Evolutionary conservation across 2,329 filamentous ascomycete genomes (phyloP).

Genomic region (Polychaeton citri): DNA sequence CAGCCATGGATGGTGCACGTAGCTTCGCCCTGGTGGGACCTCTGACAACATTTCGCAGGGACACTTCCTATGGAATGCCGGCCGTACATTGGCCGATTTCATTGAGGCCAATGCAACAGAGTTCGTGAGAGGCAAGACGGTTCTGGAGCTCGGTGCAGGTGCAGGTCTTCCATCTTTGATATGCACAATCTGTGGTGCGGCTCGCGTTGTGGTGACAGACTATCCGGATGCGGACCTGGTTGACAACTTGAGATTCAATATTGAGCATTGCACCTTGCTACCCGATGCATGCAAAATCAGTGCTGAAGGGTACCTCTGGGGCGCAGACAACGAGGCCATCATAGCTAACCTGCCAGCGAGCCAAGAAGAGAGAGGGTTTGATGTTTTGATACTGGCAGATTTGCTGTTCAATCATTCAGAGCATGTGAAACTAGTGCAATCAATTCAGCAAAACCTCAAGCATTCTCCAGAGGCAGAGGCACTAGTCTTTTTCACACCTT

Average conservation of each 20-base stretch:
- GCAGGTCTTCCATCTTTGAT: slow-evolving; percentile 66
- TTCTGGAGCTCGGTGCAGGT: slow-evolving; percentile 81
- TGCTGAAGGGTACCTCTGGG: slow-evolving; percentile 67
- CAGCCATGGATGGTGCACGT: no score
- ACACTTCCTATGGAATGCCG: slow-evolving; percentile 84
- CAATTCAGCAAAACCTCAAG: slow-evolving; percentile 54
- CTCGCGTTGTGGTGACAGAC: slow-evolving; percentile 62
- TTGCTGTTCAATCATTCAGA: slow-evolving; percentile 85
- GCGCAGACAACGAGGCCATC: slow-evolving; percentile 38
- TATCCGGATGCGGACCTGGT: slow-evolving; percentile 80
- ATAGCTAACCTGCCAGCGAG: slow-evolving; percentile 40
- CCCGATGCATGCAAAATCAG: slow-evolving; percentile 23
- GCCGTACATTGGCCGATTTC: slow-evolving; percentile 62
- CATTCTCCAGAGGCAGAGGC: slow-evolving; percentile 44
- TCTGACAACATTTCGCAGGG: no score
- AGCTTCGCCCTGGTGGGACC: no score
- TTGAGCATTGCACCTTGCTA: slow-evolving; percentile 41
- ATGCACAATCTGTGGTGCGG: slow-evolving; percentile 58
- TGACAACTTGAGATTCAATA: slow-evolving; percentile 64
- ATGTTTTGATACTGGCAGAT: slow-evolving; percentile 76
- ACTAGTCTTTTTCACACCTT: slow-evolving; percentile 87
- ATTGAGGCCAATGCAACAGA: slow-evolving; percentile 53
- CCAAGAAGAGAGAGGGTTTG: slow-evolving; percentile 41
- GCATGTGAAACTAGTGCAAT: slow-evolving; percentile 63
- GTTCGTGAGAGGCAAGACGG: slow-evolving; percentile 52